Evolutionary conservation across 768 basidiomycete species (phyloP), one percentile per base, ranked within the genome.

Genomic region (Lyophyllum semitale): DNA sequence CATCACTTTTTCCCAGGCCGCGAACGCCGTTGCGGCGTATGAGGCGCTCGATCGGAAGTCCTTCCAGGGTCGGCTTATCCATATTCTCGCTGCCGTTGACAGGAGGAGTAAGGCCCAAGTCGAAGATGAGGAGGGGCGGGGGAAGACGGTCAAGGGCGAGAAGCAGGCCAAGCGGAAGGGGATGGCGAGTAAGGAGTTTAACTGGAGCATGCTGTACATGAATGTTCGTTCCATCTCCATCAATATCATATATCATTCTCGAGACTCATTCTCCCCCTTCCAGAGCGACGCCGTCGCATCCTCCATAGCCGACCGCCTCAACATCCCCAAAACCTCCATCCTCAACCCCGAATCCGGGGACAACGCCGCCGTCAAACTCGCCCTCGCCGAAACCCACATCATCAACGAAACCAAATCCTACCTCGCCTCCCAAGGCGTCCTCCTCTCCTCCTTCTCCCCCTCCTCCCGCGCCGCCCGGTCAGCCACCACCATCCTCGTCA

Each of bases 121-220:
- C 2, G 77, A 71, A 35, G 80, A 83, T 29, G 73, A 63, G 0
- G 75, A 78, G 17, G 74, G 70, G 2, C 72, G 69, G 44, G 82
- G 80, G 54, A 79, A 75, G 58, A 76, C 72, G 25, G 69, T 84
- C 4, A 73, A 92, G 55, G 91, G 85, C 54, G 85, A 85, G 51
- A 82, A 82, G 47, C 71, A 78, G 22, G 78, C 79, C 30, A 85
- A 88, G 65, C 77, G 84, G 54, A 94, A 88, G 68, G 76, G 82
- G 11, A 73, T 67, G 30, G 87, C 89, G 17, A 87, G 88, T 29
- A 86, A 87, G 58, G 89, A 89, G 53, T 94, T 95, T 66, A 93
- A 93, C 69, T 96, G 93, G 94, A 85, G 88, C 49, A 89, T 94
- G 81, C 69, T 98, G 54, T 98, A 95, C 67, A 95, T 98, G 93